Evolutionary conservation across 352 stramenopile genomes (phyloP).

Genomic region (Phytophthora foliorum): DNA sequence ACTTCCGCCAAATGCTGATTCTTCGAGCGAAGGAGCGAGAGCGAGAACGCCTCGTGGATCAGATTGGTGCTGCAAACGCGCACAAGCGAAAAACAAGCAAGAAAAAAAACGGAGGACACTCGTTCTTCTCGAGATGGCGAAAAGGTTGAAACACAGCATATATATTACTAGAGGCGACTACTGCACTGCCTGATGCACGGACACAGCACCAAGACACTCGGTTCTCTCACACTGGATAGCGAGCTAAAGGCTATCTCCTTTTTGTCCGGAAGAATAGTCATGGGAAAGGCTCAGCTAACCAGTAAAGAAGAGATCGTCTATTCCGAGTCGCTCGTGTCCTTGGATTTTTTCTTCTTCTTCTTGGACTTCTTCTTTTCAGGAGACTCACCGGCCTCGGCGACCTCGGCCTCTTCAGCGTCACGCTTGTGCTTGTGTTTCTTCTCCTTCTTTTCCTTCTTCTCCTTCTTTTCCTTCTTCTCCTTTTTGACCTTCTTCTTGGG

Average conservation of each 20-base stretch:
- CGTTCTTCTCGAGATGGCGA: slow-evolving; percentile 30
- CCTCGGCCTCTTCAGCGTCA: slow-evolving; percentile 54
- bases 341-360: slow-evolving; percentile 91
- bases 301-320: slow-evolving; percentile 43
- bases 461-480: slow-evolving; percentile 59
- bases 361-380: slow-evolving; percentile 90
- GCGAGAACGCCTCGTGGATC: slow-evolving; percentile 48
- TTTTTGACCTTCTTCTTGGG: slow-evolving; percentile 65
- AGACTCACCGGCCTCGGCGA: slow-evolving; percentile 63
- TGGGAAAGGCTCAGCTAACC: slow-evolving; percentile 29
- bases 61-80: slow-evolving; percentile 31
- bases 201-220: slow-evolving; percentile 20
- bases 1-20: slow-evolving; percentile 65
- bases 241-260: slow-evolving; percentile 31
- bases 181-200: slow-evolving; percentile 1
- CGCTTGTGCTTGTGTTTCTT: slow-evolving; percentile 89
- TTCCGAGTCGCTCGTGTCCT: slow-evolving; percentile 77
- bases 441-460: slow-evolving; percentile 74
- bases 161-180: slow-evolving; percentile 44
- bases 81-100: slow-evolving; percentile 25
- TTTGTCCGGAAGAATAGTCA: slow-evolving; percentile 39
- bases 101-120: slow-evolving; percentile 17
- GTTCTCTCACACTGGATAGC: slow-evolving; percentile 23
- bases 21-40: slow-evolving; percentile 76
- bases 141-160: slow-evolving; percentile 31